These are phyloP conservation scores for Fusarium duplospermum DNA, from an alignment of 2,329 filamentous ascomycete species.

Conservation along the genomic window DNA sequence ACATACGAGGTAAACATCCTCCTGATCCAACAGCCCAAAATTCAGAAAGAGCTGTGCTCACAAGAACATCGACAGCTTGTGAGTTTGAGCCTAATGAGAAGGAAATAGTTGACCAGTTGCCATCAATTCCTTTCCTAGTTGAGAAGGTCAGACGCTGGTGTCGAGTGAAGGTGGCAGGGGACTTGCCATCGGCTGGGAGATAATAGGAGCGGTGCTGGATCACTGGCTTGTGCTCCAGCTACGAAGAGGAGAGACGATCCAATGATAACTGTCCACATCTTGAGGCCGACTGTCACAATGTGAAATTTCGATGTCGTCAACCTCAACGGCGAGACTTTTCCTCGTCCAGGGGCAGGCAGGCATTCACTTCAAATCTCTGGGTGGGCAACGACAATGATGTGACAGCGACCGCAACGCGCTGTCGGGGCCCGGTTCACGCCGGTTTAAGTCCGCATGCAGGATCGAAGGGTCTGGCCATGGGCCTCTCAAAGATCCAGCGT, in stretches of 20 bases:
- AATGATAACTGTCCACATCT: conserved; percentile 34
- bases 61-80: conserved; percentile 54
- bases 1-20: conserved; percentile 65
- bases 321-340: conserved; percentile 5
- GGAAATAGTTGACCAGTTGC: conserved; percentile 77
- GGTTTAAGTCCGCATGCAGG: conserved; percentile 6
- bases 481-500: background rate
- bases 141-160: conserved; percentile 17
- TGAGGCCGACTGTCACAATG: background rate
- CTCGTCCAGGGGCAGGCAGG: conserved; percentile 1
- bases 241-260: conserved; percentile 28
- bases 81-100: conserved; percentile 60
- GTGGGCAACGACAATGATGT: conserved; percentile 1
- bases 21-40: conserved; percentile 74
- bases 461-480: background rate
- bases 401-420: conserved; percentile 16
- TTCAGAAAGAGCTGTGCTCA: conserved; percentile 77
- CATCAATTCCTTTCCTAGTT: conserved; percentile 71
- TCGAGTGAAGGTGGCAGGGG: background rate
- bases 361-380: conserved; percentile 14
- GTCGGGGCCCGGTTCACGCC: background rate
- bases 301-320: background rate
- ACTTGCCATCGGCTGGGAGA: conserved; percentile 39
- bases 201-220: conserved; percentile 37
- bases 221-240: conserved; percentile 28